Evolutionary conservation across 2,329 filamentous ascomycete species (phyloP).

Genomic region (Ophiostoma himal-ulmi): DNA sequence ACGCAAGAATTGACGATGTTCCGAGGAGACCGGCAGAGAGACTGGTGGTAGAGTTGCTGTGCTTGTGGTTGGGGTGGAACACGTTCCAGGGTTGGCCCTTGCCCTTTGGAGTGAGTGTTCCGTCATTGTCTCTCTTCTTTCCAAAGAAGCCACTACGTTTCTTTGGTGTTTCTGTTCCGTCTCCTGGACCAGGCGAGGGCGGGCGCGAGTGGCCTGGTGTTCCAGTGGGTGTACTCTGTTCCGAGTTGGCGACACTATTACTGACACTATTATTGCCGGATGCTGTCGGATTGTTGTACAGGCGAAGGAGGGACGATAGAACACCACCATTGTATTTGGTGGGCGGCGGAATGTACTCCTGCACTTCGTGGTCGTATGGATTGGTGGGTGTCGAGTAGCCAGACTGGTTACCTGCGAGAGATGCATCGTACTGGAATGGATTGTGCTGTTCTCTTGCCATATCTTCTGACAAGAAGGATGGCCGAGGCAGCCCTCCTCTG

Average conservation of each 20-base stretch:
- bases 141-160: constrained; percentile 39
- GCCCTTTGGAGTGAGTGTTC: neutral
- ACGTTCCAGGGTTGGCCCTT: constrained; percentile 21
- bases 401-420: constrained; percentile 25
- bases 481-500: neutral
- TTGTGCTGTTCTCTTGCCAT: neutral
- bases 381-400: constrained; percentile 36
- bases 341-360: constrained; percentile 59
- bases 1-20: constrained; percentile 48
- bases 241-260: constrained; percentile 35
- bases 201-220: constrained; percentile 42
- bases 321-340: constrained; percentile 66
- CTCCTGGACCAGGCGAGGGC: constrained; percentile 34
- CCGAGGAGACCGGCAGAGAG: constrained; percentile 47
- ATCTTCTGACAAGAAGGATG: neutral
- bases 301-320: constrained; percentile 64
- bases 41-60: constrained; percentile 31
- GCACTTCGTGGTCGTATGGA: constrained; percentile 53
- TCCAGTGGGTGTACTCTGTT: constrained; percentile 39
- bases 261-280: constrained; percentile 29
- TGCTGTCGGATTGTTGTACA: constrained; percentile 50
- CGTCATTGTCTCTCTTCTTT: constrained; percentile 30
- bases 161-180: constrained; percentile 31
- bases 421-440: constrained; percentile 26
- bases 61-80: constrained; percentile 21